Evolutionary conservation across 768 basidiomycete genomes (phyloP).

Genomic region (Coprinopsis sp.): DNA sequence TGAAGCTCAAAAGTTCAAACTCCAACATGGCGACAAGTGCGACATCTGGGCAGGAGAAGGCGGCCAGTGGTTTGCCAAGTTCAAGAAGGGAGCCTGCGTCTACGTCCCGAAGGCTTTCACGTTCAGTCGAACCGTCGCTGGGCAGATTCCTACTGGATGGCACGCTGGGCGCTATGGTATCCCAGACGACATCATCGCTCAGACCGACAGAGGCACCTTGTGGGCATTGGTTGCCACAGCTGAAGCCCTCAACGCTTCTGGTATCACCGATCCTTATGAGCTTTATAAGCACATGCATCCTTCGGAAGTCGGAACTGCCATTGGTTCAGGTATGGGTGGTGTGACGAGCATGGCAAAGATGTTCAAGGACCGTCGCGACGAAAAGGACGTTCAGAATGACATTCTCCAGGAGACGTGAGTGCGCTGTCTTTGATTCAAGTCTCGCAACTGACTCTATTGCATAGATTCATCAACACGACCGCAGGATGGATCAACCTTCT

Average conservation of each 20-base stretch:
- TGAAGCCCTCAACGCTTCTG: conserved; percentile 94
- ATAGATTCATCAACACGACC: conserved; percentile 96
- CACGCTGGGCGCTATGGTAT: conserved; percentile 94
- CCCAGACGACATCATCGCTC: conserved; percentile 91
- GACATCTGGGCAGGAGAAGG: conserved; percentile 91
- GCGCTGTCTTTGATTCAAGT: neutral
- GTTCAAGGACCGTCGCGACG: conserved; percentile 99
- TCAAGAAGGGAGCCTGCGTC: conserved; percentile 96
- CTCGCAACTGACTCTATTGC: conserved; percentile 6
- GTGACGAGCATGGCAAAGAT: conserved; percentile 86
- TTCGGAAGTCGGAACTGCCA: conserved; percentile 87
- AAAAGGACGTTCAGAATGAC: conserved; percentile 97
- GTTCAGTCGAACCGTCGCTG: conserved; percentile 92
- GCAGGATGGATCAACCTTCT: conserved; percentile 98
- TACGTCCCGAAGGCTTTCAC: conserved; percentile 92
- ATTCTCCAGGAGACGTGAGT: conserved; percentile 96
- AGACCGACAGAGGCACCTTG: conserved; percentile 87
- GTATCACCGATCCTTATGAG: conserved; percentile 97
- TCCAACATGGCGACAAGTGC: conserved; percentile 94
- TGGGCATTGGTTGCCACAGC: conserved; percentile 95
- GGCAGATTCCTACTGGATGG: conserved; percentile 98
- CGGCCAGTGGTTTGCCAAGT: conserved; percentile 96
- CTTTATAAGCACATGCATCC: conserved; percentile 96
- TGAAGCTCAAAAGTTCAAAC: conserved; percentile 93
- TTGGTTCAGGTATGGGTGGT: conserved; percentile 99